These are phyloP conservation scores for Parafenestella ontariensis DNA, from an alignment of 2,329 filamentous ascomycete genomes.

Conservation along the genomic window DNA sequence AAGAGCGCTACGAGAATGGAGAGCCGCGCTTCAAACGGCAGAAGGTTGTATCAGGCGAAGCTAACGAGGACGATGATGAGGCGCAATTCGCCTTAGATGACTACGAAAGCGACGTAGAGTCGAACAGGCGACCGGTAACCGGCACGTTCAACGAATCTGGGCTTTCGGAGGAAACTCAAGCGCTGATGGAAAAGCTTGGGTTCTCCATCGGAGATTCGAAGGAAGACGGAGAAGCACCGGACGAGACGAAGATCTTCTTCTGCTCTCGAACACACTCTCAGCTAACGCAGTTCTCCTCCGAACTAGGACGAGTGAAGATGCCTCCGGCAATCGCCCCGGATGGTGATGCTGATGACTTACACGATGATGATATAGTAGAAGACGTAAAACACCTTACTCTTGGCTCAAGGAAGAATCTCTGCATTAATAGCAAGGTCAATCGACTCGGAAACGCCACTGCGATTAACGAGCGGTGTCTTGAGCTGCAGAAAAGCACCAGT, in stretches of 20 bases:
- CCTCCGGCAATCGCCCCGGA: constrained; percentile 68
- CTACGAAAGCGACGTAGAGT: constrained; percentile 69
- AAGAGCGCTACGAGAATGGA: constrained; percentile 58
- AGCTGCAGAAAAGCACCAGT: constrained; percentile 76
- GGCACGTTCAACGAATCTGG: constrained; percentile 49
- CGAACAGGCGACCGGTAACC: constrained; percentile 25
- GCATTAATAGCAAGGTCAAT: constrained; percentile 85
- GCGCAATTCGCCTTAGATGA: constrained; percentile 78
- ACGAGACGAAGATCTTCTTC: constrained; percentile 86
- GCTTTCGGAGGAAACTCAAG: constrained; percentile 76
- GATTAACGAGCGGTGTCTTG: constrained; percentile 92
- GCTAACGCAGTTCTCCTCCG: constrained; percentile 83
- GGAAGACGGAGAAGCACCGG: constrained; percentile 60
- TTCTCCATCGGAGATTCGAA: constrained; percentile 42
- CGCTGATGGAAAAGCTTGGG: constrained; percentile 70
- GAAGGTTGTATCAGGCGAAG: constrained; percentile 21
- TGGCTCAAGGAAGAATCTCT: constrained; percentile 85
- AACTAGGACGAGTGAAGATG: constrained; percentile 78
- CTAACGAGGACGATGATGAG: constrained; percentile 55
- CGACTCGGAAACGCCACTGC: constrained; percentile 73
- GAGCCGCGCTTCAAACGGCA: constrained; percentile 57
- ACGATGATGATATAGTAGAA: constrained; percentile 56
- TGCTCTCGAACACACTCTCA: constrained; percentile 94
- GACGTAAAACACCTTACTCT: constrained; percentile 80
- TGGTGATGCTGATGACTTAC: constrained; percentile 8